Evolutionary conservation across 2,329 filamentous ascomycete genomes (phyloP), one percentile per base, ranked within the genome.

Genomic region (Fusarium aywerte): DNA sequence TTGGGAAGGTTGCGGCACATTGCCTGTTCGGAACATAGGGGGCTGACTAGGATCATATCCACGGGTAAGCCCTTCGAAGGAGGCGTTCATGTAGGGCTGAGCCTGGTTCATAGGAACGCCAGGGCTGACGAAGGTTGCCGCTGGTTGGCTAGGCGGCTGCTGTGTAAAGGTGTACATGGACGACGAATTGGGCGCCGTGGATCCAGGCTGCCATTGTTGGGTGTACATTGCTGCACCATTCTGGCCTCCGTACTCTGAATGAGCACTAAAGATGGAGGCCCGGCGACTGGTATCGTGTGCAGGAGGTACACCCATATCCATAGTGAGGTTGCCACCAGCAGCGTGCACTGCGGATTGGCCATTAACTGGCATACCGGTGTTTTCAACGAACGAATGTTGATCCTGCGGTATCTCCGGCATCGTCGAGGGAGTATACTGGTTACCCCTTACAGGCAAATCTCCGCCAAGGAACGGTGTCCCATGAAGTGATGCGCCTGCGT

Each of bases 81-180:
- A 75, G 13, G 61, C 57, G 10, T 71, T 67, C 42, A 80, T 76
- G 45, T 79, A 80, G 2, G 75, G 55, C 55, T 77, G 77, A 9
- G 64, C 73, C 29, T 77, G 70, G 8, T 70, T 74, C 55, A 80
- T 72, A 16, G 75, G 65, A 11, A 80, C 78, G 1, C 63, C 51
- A 3, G 76, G 71, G 32, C 67, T 72, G 20, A 77, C 73, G 59
- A 77, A 80, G 1, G 77, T 66, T 2, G 76, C 55, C 31, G 74
- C 67, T 31, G 76, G 65, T 15, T 76, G 50, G 12, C 74, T 72
- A 6, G 76, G 63, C 21, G 79, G 78, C 51, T 83, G 80, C 8
- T 78, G 72, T 15, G 79, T 76, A 50, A 83, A 85, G 2, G 82
- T 71, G 65, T 86, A 86, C 62, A 85, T 74, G 1, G 82, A 67